phyloP scores from a whole-genome alignment of 2,329 filamentous ascomycete species.

The Nothomitra cinnamomea region DNA sequence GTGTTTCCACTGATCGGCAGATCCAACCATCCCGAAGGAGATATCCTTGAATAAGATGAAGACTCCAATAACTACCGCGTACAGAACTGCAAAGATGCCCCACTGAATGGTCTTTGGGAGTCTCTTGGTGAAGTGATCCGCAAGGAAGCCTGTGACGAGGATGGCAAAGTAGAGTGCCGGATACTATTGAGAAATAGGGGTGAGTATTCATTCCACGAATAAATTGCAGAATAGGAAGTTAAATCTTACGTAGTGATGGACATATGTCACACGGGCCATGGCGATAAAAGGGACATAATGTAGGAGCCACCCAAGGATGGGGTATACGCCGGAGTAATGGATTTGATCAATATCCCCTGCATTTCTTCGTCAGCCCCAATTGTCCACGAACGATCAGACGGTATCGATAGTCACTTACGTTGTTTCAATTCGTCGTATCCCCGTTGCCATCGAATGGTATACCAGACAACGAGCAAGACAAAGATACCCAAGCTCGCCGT shows the following conservation, averaged over 20 bases:
- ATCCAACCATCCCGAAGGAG: constrained; percentile 87
- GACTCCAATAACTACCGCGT: constrained; percentile 56
- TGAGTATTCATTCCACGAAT: neutral
- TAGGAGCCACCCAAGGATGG: constrained; percentile 82
- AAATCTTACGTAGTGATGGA: constrained; percentile 64
- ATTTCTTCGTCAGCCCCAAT: neutral
- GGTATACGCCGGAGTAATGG: constrained; percentile 85
- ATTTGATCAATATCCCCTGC: constrained; percentile 71
- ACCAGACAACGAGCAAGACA: constrained; percentile 59
- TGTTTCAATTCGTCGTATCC: constrained; percentile 71
- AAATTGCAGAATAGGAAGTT: neutral
- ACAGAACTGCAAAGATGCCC: constrained; percentile 56
- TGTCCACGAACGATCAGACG: neutral
- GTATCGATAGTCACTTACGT: constrained; percentile 3
- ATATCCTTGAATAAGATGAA: constrained; percentile 87
- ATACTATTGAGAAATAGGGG: constrained; percentile 31
- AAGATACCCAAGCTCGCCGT: constrained; percentile 64
- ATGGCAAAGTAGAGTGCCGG: constrained; percentile 97
- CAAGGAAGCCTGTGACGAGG: constrained; percentile 68
- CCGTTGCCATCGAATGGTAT: constrained; percentile 87
- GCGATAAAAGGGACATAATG: constrained; percentile 92
- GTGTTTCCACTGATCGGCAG: constrained; percentile 70
- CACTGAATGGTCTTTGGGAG: constrained; percentile 47
- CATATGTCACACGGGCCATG: constrained; percentile 98
- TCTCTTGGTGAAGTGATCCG: constrained; percentile 65